Conservation (phyloP, 805 yeast species). For the Kodamaea fukazawae region DNA sequence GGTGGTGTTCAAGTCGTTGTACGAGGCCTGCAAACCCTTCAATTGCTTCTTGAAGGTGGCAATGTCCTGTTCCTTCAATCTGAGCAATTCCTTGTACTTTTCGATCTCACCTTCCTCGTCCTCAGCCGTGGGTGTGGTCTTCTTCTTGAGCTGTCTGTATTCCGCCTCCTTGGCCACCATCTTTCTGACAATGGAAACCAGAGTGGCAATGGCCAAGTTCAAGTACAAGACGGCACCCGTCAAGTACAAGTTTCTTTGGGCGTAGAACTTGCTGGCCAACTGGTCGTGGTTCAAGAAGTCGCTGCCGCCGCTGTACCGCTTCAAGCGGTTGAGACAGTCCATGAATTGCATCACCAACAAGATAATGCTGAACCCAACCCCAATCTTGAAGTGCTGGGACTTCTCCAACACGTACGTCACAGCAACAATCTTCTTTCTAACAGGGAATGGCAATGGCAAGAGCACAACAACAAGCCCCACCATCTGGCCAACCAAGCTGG, state of each 20-base stretch:
- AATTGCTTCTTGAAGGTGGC: constrained; percentile 50
- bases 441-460: constrained; percentile 51
- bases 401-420: constrained; percentile 31
- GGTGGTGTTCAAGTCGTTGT: constrained; percentile 37
- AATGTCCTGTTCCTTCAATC: constrained; percentile 43
- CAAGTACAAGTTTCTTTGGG: constrained; percentile 61
- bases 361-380: constrained; percentile 37
- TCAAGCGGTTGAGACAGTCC: constrained; percentile 51
- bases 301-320: constrained; percentile 17
- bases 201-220: constrained; percentile 52
- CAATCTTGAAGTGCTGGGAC: constrained; percentile 44
- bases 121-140: constrained; percentile 8
- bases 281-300: constrained; percentile 43
- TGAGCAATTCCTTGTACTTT: constrained; percentile 35
- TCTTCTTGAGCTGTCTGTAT: constrained; percentile 21
- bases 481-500: constrained; percentile 53
- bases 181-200: constrained; percentile 50
- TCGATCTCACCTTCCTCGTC: constrained; percentile 20
- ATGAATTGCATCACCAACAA: constrained; percentile 50
- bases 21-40: constrained; percentile 47
- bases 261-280: constrained; percentile 57
- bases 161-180: constrained; percentile 45
- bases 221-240: constrained; percentile 62
- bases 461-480: constrained; percentile 44
- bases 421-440: constrained; percentile 45